These are phyloP conservation scores for Leptographium galeiforme DNA, from an alignment of 2,329 filamentous ascomycete genomes.

Conservation along the genomic window DNA sequence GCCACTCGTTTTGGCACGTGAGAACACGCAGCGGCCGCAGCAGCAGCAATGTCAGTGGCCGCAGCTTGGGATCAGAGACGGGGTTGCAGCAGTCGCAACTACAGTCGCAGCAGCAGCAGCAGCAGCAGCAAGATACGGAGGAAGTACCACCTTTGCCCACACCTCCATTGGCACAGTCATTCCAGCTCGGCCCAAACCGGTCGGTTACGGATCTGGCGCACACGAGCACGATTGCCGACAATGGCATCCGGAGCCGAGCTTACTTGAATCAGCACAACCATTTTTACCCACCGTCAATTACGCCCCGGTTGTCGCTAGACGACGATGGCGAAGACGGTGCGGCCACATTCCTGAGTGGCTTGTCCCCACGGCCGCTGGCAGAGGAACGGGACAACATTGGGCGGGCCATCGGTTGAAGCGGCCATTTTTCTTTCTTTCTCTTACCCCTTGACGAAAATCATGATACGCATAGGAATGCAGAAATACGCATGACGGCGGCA, in stretches of 20 bases:
- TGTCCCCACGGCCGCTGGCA: conserved; percentile 28
- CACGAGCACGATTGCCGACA: conserved; percentile 10
- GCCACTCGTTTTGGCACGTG: conserved; percentile 17
- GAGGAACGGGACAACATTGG: conserved; percentile 29
- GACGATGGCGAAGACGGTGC: conserved; percentile 20
- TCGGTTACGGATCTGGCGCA: conserved; percentile 9
- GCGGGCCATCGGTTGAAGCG: conserved; percentile 36
- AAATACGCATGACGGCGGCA: neutral
- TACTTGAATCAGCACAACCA: neutral
- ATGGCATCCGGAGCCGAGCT: neutral
- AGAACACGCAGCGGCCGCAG: conserved; percentile 34
- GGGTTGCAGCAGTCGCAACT: conserved; percentile 20
- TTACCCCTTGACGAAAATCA: neutral
- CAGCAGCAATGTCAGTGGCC: conserved; percentile 29
- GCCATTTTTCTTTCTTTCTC: neutral
- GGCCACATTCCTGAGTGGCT: conserved; percentile 27
- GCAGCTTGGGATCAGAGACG: conserved; percentile 19
- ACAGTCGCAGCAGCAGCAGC: conserved; percentile 10
- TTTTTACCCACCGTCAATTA: conserved; percentile 29
- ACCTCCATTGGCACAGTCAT: neutral
- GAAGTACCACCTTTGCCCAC: neutral
- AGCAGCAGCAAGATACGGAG: neutral
- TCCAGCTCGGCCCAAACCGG: conserved; percentile 6
- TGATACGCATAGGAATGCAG: neutral
- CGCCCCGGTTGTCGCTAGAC: conserved; percentile 27